A percentile compares a stretch with the other conserved stretches of the same genome.
phyloP scores from a whole-genome alignment of 306 rosid species.

The Carpinus viminea region DNA sequence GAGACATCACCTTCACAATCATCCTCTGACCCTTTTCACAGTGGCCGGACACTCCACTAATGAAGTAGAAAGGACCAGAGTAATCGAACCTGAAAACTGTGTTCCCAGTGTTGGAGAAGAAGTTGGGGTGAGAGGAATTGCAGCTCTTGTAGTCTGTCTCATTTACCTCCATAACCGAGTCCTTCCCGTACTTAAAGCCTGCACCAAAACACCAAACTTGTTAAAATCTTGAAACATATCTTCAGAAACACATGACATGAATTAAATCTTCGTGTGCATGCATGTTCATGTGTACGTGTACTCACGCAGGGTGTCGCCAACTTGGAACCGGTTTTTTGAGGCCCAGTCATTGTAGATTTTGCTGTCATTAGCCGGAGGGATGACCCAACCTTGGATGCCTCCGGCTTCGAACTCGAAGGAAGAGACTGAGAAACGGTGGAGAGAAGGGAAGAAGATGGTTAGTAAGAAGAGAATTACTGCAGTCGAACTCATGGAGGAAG shows the following conservation, averaged over 20 bases:
- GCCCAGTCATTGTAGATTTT: constrained; percentile 79
- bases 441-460: constrained; percentile 23
- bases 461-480: constrained; percentile 31
- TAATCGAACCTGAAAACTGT: constrained; percentile 44
- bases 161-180: constrained; percentile 79
- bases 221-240: background rate
- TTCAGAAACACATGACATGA: background rate
- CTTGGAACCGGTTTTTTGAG: constrained; percentile 67
- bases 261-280: background rate
- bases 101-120: constrained; percentile 70
- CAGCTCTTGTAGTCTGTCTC: constrained; percentile 57
- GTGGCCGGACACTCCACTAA: constrained; percentile 79
- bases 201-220: background rate
- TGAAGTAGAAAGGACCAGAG: constrained; percentile 74
- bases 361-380: constrained; percentile 68
- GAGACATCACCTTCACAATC: constrained; percentile 60
- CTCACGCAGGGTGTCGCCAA: constrained; percentile 68
- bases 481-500: constrained; percentile 5
- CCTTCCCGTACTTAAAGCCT: constrained; percentile 76
- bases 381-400: constrained; percentile 65
- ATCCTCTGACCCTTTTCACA: constrained; percentile 75
- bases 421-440: constrained; percentile 24
- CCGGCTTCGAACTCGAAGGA: constrained; percentile 78
- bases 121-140: constrained; percentile 71
- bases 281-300: constrained; percentile 13